Conservation (phyloP, 257 asterid genomes). For the Buddleja alternifolia region DNA sequence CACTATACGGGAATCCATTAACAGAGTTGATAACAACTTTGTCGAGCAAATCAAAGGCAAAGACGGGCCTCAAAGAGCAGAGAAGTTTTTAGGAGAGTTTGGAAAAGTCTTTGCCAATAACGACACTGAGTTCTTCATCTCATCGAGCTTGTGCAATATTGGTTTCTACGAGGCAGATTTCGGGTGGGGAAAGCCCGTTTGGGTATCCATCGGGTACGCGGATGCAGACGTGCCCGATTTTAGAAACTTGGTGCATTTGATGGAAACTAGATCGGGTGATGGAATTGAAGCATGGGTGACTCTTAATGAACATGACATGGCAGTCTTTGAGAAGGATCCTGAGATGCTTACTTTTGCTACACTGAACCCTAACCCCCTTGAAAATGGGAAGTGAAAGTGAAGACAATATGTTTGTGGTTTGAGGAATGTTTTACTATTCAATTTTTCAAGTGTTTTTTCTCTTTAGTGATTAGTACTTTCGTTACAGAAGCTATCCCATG, state of each 20-base stretch:
- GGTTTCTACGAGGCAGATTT: constrained; percentile 5
- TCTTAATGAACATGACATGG: background rate
- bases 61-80: background rate
- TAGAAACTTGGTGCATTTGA: constrained; percentile 4
- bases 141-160: constrained; percentile 1
- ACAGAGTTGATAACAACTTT: background rate
- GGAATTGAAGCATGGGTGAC: background rate
- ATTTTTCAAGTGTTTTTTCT: background rate
- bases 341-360: background rate
- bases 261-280: background rate
- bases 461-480: no score
- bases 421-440: background rate
- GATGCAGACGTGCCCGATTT: constrained; percentile 9
- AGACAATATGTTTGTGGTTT: background rate
- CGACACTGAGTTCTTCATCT: background rate
- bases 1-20: background rate
- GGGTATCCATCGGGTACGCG: background rate
- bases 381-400: background rate
- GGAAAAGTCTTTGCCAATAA: background rate
- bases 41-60: background rate
- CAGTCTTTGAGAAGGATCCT: background rate
- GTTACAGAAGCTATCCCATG: background rate
- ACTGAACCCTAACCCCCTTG: background rate
- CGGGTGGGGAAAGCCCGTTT: background rate
- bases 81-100: background rate